phyloP scores from a whole-genome alignment of 2,329 filamentous ascomycete species.

The Diaporthe sp. region DNA sequence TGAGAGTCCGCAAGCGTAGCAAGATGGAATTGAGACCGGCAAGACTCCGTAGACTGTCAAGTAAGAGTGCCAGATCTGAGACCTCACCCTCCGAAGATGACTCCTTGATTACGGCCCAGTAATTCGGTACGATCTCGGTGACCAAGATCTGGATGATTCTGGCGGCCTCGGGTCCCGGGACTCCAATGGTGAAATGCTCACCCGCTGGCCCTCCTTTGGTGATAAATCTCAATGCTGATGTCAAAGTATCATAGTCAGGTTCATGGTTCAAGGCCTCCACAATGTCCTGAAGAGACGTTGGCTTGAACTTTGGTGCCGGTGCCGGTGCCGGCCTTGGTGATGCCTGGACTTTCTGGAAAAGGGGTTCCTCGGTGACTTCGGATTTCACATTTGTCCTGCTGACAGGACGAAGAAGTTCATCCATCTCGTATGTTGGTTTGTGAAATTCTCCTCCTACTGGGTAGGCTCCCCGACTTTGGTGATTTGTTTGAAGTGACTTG shows the following conservation, averaged over 20 bases:
- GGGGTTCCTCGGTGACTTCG: conserved; percentile 53
- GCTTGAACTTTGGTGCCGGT: conserved; percentile 17
- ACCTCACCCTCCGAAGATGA: conserved; percentile 48
- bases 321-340: conserved; percentile 25
- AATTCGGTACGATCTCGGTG: conserved; percentile 82
- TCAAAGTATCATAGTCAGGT: conserved; percentile 71
- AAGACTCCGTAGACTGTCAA: conserved; percentile 78
- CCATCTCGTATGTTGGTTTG: conserved; percentile 60
- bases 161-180: conserved; percentile 76
- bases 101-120: conserved; percentile 78
- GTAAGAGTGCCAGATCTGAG: conserved; percentile 64
- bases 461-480: neutral
- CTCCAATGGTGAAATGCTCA: conserved; percentile 67
- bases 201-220: conserved; percentile 47
- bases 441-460: neutral
- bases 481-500: neutral
- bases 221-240: conserved; percentile 67
- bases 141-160: conserved; percentile 84
- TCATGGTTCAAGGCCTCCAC: conserved; percentile 73
- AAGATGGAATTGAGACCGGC: conserved; percentile 84
- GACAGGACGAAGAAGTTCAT: conserved; percentile 67
- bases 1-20: conserved; percentile 75
- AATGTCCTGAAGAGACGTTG: conserved; percentile 61
- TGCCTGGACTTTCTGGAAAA: conserved; percentile 55
- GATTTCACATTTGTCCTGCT: conserved; percentile 65